A percentile compares a stretch with the other conserved stretches of the same genome.
Evolutionary conservation across 352 stramenopile species (phyloP).

Genomic region (Hyaloperonospora brassicae): DNA sequence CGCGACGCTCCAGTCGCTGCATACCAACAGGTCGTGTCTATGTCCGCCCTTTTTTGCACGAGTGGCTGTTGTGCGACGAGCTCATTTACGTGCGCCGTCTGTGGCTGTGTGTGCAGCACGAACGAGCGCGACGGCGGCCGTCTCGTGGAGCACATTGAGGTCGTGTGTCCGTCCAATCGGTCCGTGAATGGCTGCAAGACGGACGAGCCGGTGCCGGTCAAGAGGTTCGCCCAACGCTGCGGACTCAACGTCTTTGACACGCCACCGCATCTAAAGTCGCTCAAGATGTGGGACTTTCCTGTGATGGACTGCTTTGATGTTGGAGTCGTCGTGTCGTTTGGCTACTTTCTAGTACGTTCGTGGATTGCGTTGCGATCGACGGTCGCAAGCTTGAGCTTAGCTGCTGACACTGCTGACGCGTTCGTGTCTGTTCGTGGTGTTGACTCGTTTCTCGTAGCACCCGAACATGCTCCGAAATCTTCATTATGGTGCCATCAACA

Average conservation of each 20-base stretch:
- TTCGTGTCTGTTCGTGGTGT: background rate
- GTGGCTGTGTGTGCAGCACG: conserved; percentile 3
- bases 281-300: conserved; percentile 66
- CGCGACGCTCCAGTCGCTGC: conserved; percentile 57
- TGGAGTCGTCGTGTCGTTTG: conserved; percentile 85
- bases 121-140: conserved; percentile 23
- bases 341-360: conserved; percentile 62
- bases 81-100: background rate
- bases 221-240: conserved; percentile 57
- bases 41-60: background rate
- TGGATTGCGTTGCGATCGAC: background rate
- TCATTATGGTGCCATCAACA: conserved; percentile 74
- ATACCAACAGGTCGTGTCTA: conserved; percentile 47
- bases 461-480: conserved; percentile 64
- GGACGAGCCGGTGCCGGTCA: conserved; percentile 64
- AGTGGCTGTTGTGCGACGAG: conserved; percentile 4
- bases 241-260: conserved; percentile 57
- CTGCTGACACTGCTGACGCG: conserved; percentile 1
- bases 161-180: conserved; percentile 76
- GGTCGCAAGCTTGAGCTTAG: background rate
- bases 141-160: conserved; percentile 49
- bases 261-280: conserved; percentile 61
- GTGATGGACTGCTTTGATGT: conserved; percentile 52
- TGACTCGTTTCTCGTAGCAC: conserved; percentile 36
- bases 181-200: conserved; percentile 58